Base-by-base conservation (phyloP, 1,284 basidiomycete species). In the Sphagnurus paluster region DNA sequence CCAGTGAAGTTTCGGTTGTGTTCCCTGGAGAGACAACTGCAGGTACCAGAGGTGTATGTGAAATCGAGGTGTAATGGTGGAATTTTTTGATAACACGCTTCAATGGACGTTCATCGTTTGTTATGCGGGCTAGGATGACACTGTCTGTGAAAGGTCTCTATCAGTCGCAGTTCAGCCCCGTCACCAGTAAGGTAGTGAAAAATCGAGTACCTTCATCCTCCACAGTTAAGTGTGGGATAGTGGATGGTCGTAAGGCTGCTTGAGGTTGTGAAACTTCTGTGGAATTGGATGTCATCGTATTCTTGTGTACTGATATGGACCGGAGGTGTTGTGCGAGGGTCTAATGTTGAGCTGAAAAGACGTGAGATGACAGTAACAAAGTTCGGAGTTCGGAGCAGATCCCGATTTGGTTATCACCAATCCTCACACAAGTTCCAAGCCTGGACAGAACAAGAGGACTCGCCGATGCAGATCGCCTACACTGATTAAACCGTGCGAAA, bases 51-150 rank as follows among this genome's bases (percentile, higher is more conserved):
- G 78, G 70, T 14, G 74, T 59, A 60, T 79, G 73, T 16, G 80
- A 77, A 8, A 80, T 68, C 8, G 80, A 73, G 14, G 80, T 72
- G 56, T 89, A 90, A 49, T 68, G 74, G 69, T 87, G 84, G 59
- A 89, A 90, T 61, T 83, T 87, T 68, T 86, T 89, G 49, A 87
- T 79, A 42, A 91, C 77, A 37, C 87, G 80, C 32, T 83, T 80
- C 20, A 91, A 71, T 17, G 81, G 74, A 57, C 87, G 70, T 72
- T 90, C 69, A 61, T 87, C 87, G 59, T 89, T 86, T 14, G 80
- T 82, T 49, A 91, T 88, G 46, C 88, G 79, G 2, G 83, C 76
- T 58, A 86, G 81, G 43, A 90, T 86, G 54, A 90, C 81, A 44
- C 78, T 76, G 66, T 91, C 88, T 91, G 53, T 24, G 37, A 39